phyloP scores from a whole-genome alignment of 495 filamentous ascomycete species.

The Lichenothelia convexa region DNA sequence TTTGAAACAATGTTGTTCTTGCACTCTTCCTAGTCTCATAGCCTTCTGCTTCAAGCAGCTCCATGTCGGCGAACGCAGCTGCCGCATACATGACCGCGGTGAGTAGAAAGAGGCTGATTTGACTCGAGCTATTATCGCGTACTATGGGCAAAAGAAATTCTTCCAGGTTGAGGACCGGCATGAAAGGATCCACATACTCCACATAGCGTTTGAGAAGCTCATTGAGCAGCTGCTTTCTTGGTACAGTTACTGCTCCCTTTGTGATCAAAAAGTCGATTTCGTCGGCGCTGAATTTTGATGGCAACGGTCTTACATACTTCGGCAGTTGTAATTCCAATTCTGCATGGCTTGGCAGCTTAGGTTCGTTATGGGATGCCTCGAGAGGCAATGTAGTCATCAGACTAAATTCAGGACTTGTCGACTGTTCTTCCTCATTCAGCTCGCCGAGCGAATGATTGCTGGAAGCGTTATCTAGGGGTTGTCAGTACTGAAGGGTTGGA shows the following conservation, averaged over 20 bases:
- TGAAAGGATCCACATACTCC: constrained; percentile 69
- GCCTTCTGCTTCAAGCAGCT: constrained; percentile 46
- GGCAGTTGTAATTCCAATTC: constrained; percentile 1
- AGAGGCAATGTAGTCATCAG: too few species aligned
- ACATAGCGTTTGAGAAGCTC: constrained; percentile 54
- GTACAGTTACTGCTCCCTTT: constrained; percentile 58
- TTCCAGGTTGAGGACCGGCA: constrained; percentile 60
- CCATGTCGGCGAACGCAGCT: constrained; percentile 55
- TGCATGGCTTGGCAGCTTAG: not conserved
- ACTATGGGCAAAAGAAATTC: constrained; percentile 50
- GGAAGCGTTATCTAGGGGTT: not conserved
- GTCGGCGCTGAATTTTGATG: constrained; percentile 43
- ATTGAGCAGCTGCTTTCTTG: constrained; percentile 44
- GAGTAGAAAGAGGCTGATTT: constrained; percentile 58
- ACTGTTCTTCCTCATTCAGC: not conserved
- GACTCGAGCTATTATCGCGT: constrained; percentile 34
- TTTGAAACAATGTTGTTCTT: constrained; percentile 59
- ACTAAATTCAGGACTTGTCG: not conserved
- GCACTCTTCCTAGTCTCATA: constrained; percentile 49
- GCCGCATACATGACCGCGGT: constrained; percentile 70
- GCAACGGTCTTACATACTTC: constrained; percentile 52
- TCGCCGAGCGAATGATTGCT: not conserved
- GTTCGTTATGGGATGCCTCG: too few species aligned
- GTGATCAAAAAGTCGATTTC: constrained; percentile 53
- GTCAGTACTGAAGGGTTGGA: not conserved